These are phyloP conservation scores for Ceriops tagal DNA, from an alignment of 345 rosid species.

Conservation along the genomic window DNA sequence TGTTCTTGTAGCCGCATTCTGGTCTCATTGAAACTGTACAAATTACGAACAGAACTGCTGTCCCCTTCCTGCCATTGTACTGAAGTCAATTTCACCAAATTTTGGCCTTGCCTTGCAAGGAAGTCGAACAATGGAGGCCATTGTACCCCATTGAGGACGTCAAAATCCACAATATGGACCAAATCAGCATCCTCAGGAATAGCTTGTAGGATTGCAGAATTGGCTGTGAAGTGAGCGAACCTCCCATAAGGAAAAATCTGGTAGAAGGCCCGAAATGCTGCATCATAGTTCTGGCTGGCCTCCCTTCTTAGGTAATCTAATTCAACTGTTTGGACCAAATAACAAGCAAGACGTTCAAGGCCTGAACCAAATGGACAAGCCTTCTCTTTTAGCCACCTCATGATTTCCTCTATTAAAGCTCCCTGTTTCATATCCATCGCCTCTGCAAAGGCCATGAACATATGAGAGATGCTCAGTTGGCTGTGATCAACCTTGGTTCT, in stretches of 20 bases:
- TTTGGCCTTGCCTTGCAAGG: background rate
- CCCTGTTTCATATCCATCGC: background rate
- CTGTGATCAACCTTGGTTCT: background rate
- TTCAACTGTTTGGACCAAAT: background rate
- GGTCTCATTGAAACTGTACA: background rate
- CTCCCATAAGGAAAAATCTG: background rate
- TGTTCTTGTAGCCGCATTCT: background rate
- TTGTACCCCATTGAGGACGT: background rate
- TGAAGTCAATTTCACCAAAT: background rate
- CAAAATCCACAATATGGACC: background rate
- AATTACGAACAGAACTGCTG: background rate
- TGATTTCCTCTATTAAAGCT: background rate
- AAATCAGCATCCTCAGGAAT: background rate
- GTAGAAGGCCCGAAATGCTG: background rate
- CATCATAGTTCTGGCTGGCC: background rate
- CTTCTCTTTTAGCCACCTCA: background rate
- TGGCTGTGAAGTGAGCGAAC: constrained; percentile 3
- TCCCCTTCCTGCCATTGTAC: background rate
- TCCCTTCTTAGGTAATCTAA: background rate
- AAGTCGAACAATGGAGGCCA: background rate
- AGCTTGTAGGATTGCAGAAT: background rate
- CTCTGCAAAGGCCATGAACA: background rate
- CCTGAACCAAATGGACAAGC: background rate
- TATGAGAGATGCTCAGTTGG: background rate
- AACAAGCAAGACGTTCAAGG: background rate